These are phyloP conservation scores for Collybiopsis luxurians DNA, from an alignment of 768 basidiomycete genomes.

Conservation along the genomic window DNA sequence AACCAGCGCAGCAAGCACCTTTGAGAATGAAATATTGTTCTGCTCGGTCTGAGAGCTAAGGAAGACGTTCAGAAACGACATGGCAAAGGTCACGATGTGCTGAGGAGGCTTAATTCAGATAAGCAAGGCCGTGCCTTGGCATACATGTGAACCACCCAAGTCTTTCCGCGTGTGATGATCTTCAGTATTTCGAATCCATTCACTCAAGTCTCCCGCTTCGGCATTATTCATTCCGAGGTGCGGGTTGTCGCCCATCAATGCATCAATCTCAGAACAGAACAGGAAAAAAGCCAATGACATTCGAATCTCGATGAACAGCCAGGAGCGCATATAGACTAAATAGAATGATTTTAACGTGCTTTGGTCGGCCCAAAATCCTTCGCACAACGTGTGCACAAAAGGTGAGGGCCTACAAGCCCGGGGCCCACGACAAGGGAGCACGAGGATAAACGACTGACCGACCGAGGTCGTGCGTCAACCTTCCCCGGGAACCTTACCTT, in stretches of 20 bases:
- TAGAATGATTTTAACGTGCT: not conserved
- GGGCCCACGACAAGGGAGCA: slow-evolving; percentile 8
- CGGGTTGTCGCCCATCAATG: no score
- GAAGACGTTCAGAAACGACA: not conserved
- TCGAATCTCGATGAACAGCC: no score
- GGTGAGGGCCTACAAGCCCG: not conserved
- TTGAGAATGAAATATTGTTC: not conserved
- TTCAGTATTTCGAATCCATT: no score
- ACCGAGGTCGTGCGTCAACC: not conserved
- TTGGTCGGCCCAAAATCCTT: slow-evolving; percentile 1
- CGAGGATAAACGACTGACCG: not conserved
- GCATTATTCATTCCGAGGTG: no score
- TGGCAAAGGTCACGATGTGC: no score
- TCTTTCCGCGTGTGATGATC: no score
- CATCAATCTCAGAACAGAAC: not conserved
- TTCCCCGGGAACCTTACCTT: slow-evolving; percentile 1
- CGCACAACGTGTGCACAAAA: not conserved
- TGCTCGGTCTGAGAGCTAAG: not conserved
- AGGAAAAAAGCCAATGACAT: not conserved
- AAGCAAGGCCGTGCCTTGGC: no score
- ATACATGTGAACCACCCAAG: no score
- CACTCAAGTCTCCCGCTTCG: no score
- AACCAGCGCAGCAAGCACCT: not conserved
- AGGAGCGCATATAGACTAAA: not conserved
- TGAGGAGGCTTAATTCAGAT: no score